These are phyloP conservation scores for Gymnopilus junonius DNA, from an alignment of 768 basidiomycete species.

Conservation along the genomic window DNA sequence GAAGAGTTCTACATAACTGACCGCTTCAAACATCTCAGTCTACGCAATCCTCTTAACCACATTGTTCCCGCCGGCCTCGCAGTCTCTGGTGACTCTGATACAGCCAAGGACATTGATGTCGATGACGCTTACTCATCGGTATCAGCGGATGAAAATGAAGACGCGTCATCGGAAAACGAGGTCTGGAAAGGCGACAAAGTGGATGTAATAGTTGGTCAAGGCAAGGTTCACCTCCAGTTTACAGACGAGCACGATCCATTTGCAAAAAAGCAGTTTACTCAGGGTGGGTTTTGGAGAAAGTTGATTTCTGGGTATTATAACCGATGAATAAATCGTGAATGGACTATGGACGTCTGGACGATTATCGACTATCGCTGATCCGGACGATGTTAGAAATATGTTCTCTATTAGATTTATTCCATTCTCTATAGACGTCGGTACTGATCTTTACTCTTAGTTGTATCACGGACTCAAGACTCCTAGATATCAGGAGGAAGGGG, in stretches of 20 bases:
- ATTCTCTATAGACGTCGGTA: too few species aligned
- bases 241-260: conserved; percentile 26
- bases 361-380: too few species aligned
- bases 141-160: conserved; percentile 6
- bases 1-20: neutral
- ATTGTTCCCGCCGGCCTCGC: too few species aligned
- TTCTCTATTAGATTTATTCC: too few species aligned
- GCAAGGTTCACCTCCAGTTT: conserved; percentile 25
- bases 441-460: too few species aligned
- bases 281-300: conserved; percentile 23
- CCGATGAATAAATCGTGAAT: neutral
- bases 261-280: conserved; percentile 10
- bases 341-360: neutral
- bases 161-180: conserved; percentile 14
- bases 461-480: too few species aligned
- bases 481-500: too few species aligned
- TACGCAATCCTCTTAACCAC: neutral
- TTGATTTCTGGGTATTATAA: neutral
- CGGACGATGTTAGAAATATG: too few species aligned
- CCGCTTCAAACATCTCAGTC: neutral
- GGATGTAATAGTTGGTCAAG: conserved; percentile 24
- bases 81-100: neutral
- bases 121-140: neutral
- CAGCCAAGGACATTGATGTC: neutral
- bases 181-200: conserved; percentile 26